Conservation (phyloP, 2,329 filamentous ascomycete genomes). For the Ophioceras dolichostomum region DNA sequence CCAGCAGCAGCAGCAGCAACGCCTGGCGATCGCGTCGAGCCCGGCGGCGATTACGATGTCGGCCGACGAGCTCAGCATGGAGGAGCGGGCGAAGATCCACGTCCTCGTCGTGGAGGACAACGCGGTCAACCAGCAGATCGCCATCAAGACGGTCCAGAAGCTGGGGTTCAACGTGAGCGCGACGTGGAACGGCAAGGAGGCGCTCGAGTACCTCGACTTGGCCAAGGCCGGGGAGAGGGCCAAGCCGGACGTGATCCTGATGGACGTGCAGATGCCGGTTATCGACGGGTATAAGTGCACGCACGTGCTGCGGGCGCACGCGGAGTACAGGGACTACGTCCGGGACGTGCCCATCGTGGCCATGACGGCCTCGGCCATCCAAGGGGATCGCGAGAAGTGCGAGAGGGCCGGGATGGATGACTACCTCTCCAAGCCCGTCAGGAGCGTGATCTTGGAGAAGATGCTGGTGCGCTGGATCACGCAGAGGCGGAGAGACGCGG, state of each 20-base stretch:
- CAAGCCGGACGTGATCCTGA: conserved; percentile 63
- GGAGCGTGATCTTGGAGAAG: conserved; percentile 31
- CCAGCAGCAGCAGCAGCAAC: conserved; percentile 15
- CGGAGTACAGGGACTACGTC: conserved; percentile 48
- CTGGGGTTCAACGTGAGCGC: conserved; percentile 60
- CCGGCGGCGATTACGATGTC: conserved; percentile 6
- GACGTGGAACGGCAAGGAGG: conserved; percentile 69
- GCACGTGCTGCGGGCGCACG: conserved; percentile 56
- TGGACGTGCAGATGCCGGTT: conserved; percentile 68
- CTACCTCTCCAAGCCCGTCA: conserved; percentile 41
- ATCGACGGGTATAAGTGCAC: conserved; percentile 71
- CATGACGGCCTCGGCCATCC: conserved; percentile 42
- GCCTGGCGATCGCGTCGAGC: conserved; percentile 16
- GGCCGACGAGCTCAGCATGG: conserved; percentile 33
- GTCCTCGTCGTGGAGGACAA: conserved; percentile 77
- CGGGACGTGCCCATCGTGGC: conserved; percentile 44
- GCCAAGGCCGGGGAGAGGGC: conserved; percentile 35
- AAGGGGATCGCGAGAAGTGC: conserved; percentile 39
- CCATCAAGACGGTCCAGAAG: conserved; percentile 61
- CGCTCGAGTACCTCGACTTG: conserved; percentile 56
- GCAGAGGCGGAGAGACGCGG: conserved; percentile 3
- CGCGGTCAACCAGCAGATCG: conserved; percentile 24
- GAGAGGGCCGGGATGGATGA: conserved; percentile 41
- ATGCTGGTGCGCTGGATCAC: conserved; percentile 20
- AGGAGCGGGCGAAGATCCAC: conserved; percentile 50